Percentiles rank a stretch among this genome's conserved stretches.
phyloP scores from a whole-genome alignment of 179 eudicot genomes.

The Silene coronaria region DNA sequence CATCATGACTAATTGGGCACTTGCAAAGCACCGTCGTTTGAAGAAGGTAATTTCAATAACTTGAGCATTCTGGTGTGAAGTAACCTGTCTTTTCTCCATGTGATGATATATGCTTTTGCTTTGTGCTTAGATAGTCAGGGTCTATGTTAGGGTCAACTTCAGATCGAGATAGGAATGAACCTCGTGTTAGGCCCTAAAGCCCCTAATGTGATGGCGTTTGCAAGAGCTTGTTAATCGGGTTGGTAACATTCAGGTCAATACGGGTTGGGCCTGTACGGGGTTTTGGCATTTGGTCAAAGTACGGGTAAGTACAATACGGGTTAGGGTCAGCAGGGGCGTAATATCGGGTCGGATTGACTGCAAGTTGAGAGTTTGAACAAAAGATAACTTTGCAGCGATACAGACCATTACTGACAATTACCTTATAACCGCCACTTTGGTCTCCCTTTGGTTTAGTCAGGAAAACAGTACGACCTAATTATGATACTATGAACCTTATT shows the following conservation, averaged over 20 bases:
- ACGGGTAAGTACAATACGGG: neutral
- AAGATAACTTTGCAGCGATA: neutral
- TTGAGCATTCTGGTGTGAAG: neutral
- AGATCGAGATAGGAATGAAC: no score
- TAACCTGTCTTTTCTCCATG: neutral
- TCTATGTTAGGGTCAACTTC: neutral
- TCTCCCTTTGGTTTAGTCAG: no score
- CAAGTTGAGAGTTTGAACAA: neutral
- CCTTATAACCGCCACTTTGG: no score
- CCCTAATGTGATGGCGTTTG: neutral
- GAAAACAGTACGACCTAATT: no score
- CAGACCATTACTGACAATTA: no score
- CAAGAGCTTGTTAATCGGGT: neutral
- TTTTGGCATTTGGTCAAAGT: neutral
- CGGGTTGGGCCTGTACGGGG: neutral
- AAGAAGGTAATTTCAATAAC: conserved; percentile 53
- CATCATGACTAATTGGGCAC: conserved; percentile 94
- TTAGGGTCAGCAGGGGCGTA: neutral
- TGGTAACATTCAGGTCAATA: neutral
- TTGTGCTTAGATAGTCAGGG: neutral
- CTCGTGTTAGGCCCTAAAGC: no score
- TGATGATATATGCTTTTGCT: neutral
- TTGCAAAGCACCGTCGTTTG: conserved; percentile 80
- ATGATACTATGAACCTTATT: no score
- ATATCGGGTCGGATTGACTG: neutral